phyloP scores from a whole-genome alignment of 176 grass and related monocot genomes.

The Eleusine indica region DNA sequence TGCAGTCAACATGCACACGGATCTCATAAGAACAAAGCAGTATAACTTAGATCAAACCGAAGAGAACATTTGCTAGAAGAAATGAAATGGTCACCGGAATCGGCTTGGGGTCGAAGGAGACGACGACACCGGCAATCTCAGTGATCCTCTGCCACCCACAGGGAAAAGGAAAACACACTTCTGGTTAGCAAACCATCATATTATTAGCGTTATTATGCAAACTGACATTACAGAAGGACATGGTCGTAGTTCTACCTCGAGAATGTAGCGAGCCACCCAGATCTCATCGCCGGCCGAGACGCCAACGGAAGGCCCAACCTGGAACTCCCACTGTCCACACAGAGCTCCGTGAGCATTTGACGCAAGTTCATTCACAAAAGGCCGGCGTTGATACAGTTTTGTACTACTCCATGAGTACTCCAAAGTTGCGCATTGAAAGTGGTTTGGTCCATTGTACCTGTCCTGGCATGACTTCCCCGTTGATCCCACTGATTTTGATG shows the following conservation, averaged over 20 bases:
- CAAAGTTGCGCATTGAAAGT: not conserved
- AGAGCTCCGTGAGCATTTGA: not conserved
- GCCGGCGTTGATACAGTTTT: not conserved
- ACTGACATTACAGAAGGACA: not conserved
- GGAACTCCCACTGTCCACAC: conserved; percentile 78
- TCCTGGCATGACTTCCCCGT: conserved; percentile 90
- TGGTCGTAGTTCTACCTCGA: conserved; percentile 52
- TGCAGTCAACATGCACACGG: not conserved
- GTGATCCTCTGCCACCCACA: conserved; percentile 62
- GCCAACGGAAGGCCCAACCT: conserved; percentile 74
- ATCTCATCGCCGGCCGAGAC: conserved; percentile 64
- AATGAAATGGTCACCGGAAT: conserved; percentile 50
- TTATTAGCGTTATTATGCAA: not conserved
- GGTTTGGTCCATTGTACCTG: conserved; percentile 40
- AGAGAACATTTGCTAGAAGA: not conserved
- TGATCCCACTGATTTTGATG: conserved; percentile 76
- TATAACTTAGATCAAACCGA: not conserved
- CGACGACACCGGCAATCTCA: conserved; percentile 70
- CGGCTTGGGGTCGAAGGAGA: conserved; percentile 84
- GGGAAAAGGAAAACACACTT: not conserved
- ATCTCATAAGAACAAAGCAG: not conserved
- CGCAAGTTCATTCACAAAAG: not conserved
- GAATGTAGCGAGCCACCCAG: conserved; percentile 84
- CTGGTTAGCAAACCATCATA: not conserved
- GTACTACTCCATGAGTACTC: not conserved